Conservation (phyloP, 179 eudicot species). For the Pouteria campechiana region DNA sequence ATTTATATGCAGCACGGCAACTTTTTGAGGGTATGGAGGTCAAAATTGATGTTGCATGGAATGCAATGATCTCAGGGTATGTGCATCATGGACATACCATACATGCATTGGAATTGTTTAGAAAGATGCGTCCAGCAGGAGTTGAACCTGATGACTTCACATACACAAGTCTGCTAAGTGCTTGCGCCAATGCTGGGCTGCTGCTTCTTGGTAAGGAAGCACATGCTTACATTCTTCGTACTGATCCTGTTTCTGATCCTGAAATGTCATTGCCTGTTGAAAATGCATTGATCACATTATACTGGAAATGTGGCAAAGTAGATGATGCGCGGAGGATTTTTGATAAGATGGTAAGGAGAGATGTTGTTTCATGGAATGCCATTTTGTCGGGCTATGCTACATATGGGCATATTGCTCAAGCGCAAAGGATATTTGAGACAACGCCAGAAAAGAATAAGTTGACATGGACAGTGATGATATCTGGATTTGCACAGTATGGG, state of each 20-base stretch:
- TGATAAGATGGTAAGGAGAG: slow-evolving; percentile 31
- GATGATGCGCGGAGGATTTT: slow-evolving; percentile 40
- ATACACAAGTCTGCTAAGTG: slow-evolving; percentile 50
- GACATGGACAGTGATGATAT: slow-evolving; percentile 56
- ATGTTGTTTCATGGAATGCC: slow-evolving; percentile 56
- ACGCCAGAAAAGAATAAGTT: slow-evolving; percentile 43
- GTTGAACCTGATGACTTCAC: slow-evolving; percentile 48
- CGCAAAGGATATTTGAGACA: slow-evolving; percentile 27
- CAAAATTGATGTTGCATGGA: slow-evolving; percentile 52
- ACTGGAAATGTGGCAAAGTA: slow-evolving; percentile 40
- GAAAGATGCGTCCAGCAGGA: slow-evolving; percentile 33
- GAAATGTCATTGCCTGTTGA: slow-evolving; percentile 33
- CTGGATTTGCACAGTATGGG: slow-evolving; percentile 56
- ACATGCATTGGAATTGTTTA: slow-evolving; percentile 38
- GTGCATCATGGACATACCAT: slow-evolving; percentile 35
- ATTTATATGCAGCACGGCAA: slow-evolving; percentile 31
- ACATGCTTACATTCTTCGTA: slow-evolving; percentile 45
- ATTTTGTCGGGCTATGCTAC: slow-evolving; percentile 37
- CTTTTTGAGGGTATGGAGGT: slow-evolving; percentile 32
- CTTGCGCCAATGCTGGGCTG: slow-evolving; percentile 43
- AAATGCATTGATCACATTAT: slow-evolving; percentile 52
- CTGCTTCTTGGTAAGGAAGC: slow-evolving; percentile 35
- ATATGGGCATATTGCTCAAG: slow-evolving; percentile 31
- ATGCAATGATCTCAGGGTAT: slow-evolving; percentile 61
- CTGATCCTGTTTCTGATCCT: slow-evolving; percentile 14